Evolutionary conservation across 73 alveolate species (phyloP).

Genomic region (Blepharisma japonicum): DNA sequence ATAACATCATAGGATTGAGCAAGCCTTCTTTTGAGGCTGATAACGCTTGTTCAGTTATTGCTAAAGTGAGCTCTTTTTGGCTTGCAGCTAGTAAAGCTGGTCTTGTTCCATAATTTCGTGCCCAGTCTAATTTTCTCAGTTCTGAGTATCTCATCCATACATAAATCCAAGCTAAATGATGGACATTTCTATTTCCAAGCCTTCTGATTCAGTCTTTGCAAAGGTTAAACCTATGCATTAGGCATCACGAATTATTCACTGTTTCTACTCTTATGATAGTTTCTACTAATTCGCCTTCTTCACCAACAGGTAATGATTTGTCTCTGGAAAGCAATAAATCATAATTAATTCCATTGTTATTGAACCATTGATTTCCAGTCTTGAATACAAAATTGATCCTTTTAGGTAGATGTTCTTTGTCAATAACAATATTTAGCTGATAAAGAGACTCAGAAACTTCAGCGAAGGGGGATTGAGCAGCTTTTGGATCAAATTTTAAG

Average conservation of each 20-base stretch:
- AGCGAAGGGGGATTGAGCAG: background rate
- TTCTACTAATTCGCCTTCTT: conserved; percentile 53
- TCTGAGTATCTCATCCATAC: conserved; percentile 77
- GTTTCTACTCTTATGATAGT: conserved; percentile 69
- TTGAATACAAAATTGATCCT: background rate
- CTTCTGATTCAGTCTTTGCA: conserved; percentile 49
- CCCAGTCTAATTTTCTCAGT: conserved; percentile 79
- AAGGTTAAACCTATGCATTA: conserved; percentile 75
- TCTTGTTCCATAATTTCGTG: conserved; percentile 83
- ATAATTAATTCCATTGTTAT: conserved; percentile 12
- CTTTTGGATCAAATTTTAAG: background rate
- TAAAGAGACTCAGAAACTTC: background rate
- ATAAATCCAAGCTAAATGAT: conserved; percentile 43
- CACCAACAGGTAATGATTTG: conserved; percentile 34
- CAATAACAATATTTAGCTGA: background rate
- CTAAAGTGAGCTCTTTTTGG: conserved; percentile 33
- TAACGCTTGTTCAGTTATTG: background rate
- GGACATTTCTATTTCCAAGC: conserved; percentile 42
- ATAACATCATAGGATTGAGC: background rate
- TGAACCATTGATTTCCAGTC: background rate
- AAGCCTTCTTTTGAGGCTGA: background rate
- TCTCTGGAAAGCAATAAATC: background rate
- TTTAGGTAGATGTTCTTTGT: background rate
- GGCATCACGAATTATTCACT: conserved; percentile 70
- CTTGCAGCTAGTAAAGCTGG: conserved; percentile 68